These are phyloP conservation scores for Cylindrodendrum hubeiense DNA, from an alignment of 2,329 filamentous ascomycete species.

Conservation along the genomic window DNA sequence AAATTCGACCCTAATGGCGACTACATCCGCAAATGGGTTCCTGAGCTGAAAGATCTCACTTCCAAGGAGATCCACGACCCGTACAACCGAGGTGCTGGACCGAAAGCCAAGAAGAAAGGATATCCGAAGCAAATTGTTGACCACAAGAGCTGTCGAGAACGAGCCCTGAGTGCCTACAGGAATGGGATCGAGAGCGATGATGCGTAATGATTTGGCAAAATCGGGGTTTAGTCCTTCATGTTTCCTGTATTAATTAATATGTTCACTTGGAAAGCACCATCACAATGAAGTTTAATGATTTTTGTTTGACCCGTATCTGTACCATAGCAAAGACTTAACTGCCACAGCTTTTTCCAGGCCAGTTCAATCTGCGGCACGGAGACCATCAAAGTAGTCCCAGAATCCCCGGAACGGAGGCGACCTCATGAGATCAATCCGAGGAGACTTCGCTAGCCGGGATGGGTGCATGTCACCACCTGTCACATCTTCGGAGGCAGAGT, in stretches of 20 bases:
- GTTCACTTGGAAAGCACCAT: constrained; percentile 7
- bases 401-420: constrained; percentile 62
- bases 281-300: constrained; percentile 28
- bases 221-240: too few relatives aligned
- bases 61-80: constrained; percentile 85
- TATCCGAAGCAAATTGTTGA: constrained; percentile 83
- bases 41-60: constrained; percentile 74
- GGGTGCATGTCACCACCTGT: constrained; percentile 42
- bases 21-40: constrained; percentile 87
- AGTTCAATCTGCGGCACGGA: constrained; percentile 69
- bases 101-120: constrained; percentile 71
- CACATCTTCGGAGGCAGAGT: constrained; percentile 45
- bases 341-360: constrained; percentile 73
- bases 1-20: constrained; percentile 84
- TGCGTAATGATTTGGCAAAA: constrained; percentile 27
- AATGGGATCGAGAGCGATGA: constrained; percentile 51
- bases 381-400: constrained; percentile 69
- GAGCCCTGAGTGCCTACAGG: constrained; percentile 79
- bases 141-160: constrained; percentile 76
- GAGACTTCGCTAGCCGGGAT: constrained; percentile 68
- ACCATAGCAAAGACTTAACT: constrained; percentile 67
- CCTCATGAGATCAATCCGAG: constrained; percentile 56
- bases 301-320: constrained; percentile 77
- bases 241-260: background rate
- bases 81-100: constrained; percentile 73